phyloP scores from a whole-genome alignment of 768 basidiomycete genomes.

The Coprinellus aureogranulatus region DNA sequence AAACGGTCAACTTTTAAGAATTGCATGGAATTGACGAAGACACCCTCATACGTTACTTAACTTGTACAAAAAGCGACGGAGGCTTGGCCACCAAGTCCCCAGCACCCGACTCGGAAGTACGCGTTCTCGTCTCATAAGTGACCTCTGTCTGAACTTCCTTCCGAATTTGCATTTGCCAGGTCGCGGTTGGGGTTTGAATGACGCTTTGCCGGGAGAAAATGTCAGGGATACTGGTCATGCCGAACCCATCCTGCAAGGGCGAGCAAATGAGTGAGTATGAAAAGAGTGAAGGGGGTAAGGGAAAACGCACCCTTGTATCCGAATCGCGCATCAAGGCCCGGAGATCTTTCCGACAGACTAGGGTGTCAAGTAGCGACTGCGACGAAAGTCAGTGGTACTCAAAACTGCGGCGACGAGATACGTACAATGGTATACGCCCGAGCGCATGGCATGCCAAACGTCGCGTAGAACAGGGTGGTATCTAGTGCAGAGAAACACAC shows the following conservation, averaged over 20 bases:
- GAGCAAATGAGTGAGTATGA: neutral
- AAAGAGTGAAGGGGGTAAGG: no score
- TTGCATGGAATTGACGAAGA: no score
- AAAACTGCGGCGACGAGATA: neutral
- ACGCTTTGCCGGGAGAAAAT: neutral
- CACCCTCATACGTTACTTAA: no score
- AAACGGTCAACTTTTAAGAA: no score
- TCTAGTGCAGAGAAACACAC: neutral
- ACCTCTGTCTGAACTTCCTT: neutral
- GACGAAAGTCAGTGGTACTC: no score
- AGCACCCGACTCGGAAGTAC: no score
- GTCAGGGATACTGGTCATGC: neutral
- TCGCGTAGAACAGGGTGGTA: slow-evolving; percentile 5
- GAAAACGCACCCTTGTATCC: no score
- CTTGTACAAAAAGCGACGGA: no score
- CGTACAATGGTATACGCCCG: neutral
- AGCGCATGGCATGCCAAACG: neutral
- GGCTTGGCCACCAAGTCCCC: no score
- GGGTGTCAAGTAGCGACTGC: neutral
- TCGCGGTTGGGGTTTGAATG: neutral
- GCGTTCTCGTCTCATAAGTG: no score
- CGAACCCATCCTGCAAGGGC: neutral
- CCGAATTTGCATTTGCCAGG: neutral
- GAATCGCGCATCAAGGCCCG: neutral
- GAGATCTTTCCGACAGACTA: neutral